Evolutionary conservation across 768 basidiomycete species (phyloP).

Genomic region (Hygrocybe coccinea): DNA sequence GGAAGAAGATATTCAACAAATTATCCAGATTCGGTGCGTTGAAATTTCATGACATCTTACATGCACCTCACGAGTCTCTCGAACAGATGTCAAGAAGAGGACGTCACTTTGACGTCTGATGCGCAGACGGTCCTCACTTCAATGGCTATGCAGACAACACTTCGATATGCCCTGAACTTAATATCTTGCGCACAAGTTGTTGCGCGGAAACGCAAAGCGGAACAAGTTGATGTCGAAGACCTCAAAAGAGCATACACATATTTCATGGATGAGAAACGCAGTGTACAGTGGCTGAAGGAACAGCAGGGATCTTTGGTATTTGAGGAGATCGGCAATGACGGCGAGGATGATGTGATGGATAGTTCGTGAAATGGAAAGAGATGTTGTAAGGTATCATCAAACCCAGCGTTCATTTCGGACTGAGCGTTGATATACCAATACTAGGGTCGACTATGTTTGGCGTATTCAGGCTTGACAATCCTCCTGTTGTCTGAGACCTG

Average conservation of each 20-base stretch:
- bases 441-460: no score
- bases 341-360: slow-evolving; percentile 35
- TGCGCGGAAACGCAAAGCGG: slow-evolving; percentile 76
- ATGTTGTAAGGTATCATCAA: neutral
- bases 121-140: slow-evolving; percentile 77
- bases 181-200: slow-evolving; percentile 90
- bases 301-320: slow-evolving; percentile 71
- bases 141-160: slow-evolving; percentile 85
- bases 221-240: slow-evolving; percentile 80
- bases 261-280: slow-evolving; percentile 91
- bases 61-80: no score
- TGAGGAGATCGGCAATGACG: slow-evolving; percentile 51
- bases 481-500: no score
- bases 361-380: slow-evolving; percentile 14
- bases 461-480: no score
- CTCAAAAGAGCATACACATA: slow-evolving; percentile 78
- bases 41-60: slow-evolving; percentile 1
- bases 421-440: no score
- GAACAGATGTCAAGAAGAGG: slow-evolving; percentile 86
- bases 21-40: slow-evolving; percentile 82
- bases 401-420: neutral
- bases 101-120: slow-evolving; percentile 72
- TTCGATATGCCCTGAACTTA: slow-evolving; percentile 91
- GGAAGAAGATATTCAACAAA: slow-evolving; percentile 81
- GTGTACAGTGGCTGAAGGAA: slow-evolving; percentile 87